Conservation (phyloP, 805 yeast genomes). For the Sugiyamaella lignohabitans region DNA sequence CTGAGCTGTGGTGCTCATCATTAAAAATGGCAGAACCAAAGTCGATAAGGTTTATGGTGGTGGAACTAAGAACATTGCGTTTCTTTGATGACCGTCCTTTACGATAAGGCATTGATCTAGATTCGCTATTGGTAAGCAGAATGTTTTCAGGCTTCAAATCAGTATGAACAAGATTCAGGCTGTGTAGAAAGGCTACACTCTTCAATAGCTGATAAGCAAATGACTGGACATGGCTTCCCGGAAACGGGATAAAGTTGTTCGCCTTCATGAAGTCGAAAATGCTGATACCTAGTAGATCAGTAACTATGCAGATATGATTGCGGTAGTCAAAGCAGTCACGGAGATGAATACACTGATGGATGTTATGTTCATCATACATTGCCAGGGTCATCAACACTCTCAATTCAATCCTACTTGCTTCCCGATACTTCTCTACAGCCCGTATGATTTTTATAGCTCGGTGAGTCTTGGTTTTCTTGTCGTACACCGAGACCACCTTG, state of each 20-base stretch:
- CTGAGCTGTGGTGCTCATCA: constrained; percentile 87
- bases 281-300: constrained; percentile 77
- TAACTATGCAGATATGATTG: constrained; percentile 90
- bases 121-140: constrained; percentile 52
- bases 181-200: constrained; percentile 85
- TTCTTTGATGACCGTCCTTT: constrained; percentile 21
- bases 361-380: constrained; percentile 59
- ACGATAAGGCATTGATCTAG: constrained; percentile 32
- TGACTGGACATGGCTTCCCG: constrained; percentile 87
- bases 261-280: constrained; percentile 84
- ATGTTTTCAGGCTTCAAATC: constrained; percentile 97
- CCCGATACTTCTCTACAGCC: constrained; percentile 88
- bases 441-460: constrained; percentile 92
- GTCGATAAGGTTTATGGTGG: constrained; percentile 84
- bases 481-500: constrained; percentile 79
- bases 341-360: constrained; percentile 75
- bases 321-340: constrained; percentile 87
- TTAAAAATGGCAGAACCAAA: constrained; percentile 95
- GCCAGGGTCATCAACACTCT: constrained; percentile 71
- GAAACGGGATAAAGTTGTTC: constrained; percentile 82
- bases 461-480: constrained; percentile 47
- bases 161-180: constrained; percentile 84
- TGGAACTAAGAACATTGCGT: constrained; percentile 55
- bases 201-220: constrained; percentile 78
- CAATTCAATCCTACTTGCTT: constrained; percentile 89